A percentile compares a stretch with the other conserved stretches of the same genome.
Evolutionary conservation across 371 early-diverging fungal genomes (phyloP).

Genomic region (Rhizopus delemar): DNA sequence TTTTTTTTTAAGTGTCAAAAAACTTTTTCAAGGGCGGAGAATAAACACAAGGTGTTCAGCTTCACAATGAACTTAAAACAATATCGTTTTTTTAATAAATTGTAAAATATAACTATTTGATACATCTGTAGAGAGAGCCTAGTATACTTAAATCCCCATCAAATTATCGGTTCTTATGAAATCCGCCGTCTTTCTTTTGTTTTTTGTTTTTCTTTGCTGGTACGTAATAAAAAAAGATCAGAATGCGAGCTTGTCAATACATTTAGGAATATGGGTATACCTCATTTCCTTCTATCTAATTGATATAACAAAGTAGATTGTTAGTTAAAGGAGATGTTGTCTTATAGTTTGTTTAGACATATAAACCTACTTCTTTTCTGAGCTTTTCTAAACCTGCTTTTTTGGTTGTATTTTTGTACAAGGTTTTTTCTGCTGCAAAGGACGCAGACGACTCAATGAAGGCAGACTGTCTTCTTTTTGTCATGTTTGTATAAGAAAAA

Average conservation of each 20-base stretch:
- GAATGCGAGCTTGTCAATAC: slow-evolving; percentile 14
- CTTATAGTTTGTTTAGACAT: slow-evolving; percentile 12
- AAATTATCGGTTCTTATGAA: slow-evolving; percentile 17
- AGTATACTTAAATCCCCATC: slow-evolving; percentile 19
- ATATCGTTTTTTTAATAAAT: slow-evolving; percentile 14
- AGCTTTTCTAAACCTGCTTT: slow-evolving; percentile 20
- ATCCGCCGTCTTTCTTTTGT: slow-evolving; percentile 15
- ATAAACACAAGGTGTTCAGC: too few species aligned
- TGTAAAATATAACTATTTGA: slow-evolving; percentile 21
- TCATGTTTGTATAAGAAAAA: slow-evolving; percentile 6
- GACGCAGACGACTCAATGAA: slow-evolving; percentile 20
- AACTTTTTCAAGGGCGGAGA: too few species aligned
- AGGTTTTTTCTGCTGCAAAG: slow-evolving; percentile 12
- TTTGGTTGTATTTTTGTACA: slow-evolving; percentile 11
- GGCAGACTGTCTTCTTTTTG: slow-evolving; percentile 16
- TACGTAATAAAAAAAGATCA: slow-evolving; percentile 11
- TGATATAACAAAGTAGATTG: slow-evolving; percentile 18
- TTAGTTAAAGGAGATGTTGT: slow-evolving; percentile 14
- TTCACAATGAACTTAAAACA: slow-evolving; percentile 1
- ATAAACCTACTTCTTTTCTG: slow-evolving; percentile 17
- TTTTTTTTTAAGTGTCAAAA: too few species aligned
- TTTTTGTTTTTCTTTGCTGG: slow-evolving; percentile 15
- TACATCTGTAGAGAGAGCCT: slow-evolving; percentile 20
- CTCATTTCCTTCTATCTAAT: slow-evolving; percentile 17
- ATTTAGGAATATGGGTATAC: slow-evolving; percentile 16